A percentile compares a stretch with the other conserved stretches of the same genome.
phyloP scores from a whole-genome alignment of 495 filamentous ascomycete species.

The Paragyromitra xinjiangensis region DNA sequence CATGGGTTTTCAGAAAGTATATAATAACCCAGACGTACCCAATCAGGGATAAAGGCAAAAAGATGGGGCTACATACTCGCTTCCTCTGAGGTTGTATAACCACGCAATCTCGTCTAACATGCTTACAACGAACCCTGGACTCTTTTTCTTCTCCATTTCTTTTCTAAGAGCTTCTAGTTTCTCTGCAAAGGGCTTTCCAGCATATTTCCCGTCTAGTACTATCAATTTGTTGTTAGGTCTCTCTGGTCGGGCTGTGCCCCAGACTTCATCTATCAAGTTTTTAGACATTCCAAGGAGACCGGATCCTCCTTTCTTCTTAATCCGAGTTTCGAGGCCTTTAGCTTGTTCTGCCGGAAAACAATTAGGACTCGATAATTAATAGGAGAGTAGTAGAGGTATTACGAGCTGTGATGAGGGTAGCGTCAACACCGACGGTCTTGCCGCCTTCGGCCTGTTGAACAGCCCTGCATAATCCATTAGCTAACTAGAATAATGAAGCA shows the following conservation, averaged over 20 bases:
- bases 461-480: constrained; percentile 63
- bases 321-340: constrained; percentile 83
- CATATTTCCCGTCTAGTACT: constrained; percentile 73
- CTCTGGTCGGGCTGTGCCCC: constrained; percentile 76
- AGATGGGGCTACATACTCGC: constrained; percentile 69
- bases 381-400: constrained; percentile 50
- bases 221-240: constrained; percentile 79
- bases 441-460: constrained; percentile 83
- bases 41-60: constrained; percentile 2
- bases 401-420: constrained; percentile 83
- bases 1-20: constrained; percentile 15
- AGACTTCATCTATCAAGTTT: constrained; percentile 88
- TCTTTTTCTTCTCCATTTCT: constrained; percentile 91
- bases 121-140: constrained; percentile 85
- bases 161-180: constrained; percentile 90
- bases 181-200: constrained; percentile 81
- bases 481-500: constrained; percentile 8
- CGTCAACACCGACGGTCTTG: constrained; percentile 91
- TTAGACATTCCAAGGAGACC: constrained; percentile 74
- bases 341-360: constrained; percentile 64
- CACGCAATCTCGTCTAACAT: constrained; percentile 98
- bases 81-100: constrained; percentile 96
- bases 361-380: constrained; percentile 8
- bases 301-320: constrained; percentile 85
- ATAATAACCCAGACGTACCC: constrained; percentile 19